Evolutionary conservation across 331 rosid genomes (phyloP), one percentile per base, ranked within the genome.

Genomic region (Acacia pycnantha): DNA sequence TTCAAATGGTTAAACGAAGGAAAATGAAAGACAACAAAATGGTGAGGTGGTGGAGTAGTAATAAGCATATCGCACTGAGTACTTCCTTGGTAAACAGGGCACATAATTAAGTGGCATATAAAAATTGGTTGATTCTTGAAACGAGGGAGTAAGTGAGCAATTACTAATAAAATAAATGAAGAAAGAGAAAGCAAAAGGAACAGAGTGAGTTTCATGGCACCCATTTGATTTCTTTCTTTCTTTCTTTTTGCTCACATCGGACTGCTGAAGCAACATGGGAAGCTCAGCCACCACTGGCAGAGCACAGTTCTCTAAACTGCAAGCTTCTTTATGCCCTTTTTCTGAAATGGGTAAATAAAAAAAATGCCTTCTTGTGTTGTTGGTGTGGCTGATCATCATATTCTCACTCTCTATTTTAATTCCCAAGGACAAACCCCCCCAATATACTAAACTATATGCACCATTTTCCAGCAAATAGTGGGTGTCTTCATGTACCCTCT

Each of bases 381-480:
- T 79, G 77, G 75, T 85, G 88, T 59, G 73, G 73, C 62, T 74
- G 82, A 84, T 81, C 37, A 84, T 53, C 62, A 21, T 68, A n/a
- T n/a, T 50, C n/a, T 79, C 44, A 62, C 37, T 43, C 37, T 44
- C 8, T 76, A 44, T 75, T 70, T 84, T 76, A 82, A 72, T 82
- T 50, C 77, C 50, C 79, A 46, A 29, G 70, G 59, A n/a, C 67
- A 74, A 67, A 24, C 1, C 29, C 35, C 14, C 33, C 59, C 79
- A 1, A 81, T 15, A 70, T 66, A 71, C 81, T 85, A 84, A 79
- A 78, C 77, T 82, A 81, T 69, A 84, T 69, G n/a, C 78, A 56
- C 83, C 81, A 54, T 77, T 82, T 79, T 79, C 83, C 90, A 84
- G 82, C 90, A 68, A 85, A 87, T 82, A 84, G 79, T 85, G 76